Evolutionary conservation across 805 yeast genomes (phyloP).

Genomic region (Starmerella davenportii): DNA sequence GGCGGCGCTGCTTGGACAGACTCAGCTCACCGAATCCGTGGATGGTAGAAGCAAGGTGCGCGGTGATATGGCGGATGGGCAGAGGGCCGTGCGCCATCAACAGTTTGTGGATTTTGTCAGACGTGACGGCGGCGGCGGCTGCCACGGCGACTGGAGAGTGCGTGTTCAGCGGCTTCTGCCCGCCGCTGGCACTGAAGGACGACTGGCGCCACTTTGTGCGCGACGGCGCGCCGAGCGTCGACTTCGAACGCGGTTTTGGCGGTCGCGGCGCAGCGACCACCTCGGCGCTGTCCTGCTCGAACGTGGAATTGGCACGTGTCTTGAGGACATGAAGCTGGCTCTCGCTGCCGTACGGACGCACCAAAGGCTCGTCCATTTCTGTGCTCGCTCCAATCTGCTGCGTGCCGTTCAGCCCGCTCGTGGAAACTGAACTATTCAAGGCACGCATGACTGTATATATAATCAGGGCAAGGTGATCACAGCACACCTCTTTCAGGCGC

Average conservation of each 20-base stretch:
- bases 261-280: neutral
- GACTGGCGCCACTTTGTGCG: slow-evolving; percentile 12
- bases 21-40: slow-evolving; percentile 65
- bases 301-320: neutral
- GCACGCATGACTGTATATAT: no score
- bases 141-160: slow-evolving; percentile 77
- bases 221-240: slow-evolving; percentile 6
- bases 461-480: no score
- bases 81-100: slow-evolving; percentile 63
- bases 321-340: neutral
- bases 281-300: neutral
- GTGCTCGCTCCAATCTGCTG: neutral
- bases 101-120: slow-evolving; percentile 53
- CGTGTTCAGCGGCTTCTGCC: slow-evolving; percentile 28
- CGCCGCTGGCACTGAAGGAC: slow-evolving; percentile 5
- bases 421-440: no score
- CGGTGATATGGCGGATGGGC: slow-evolving; percentile 78
- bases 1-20: slow-evolving; percentile 71
- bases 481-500: no score
- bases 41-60: slow-evolving; percentile 54
- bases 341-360: neutral
- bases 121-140: slow-evolving; percentile 71
- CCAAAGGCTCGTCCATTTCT: slow-evolving; percentile 1
- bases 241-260: slow-evolving; percentile 11
- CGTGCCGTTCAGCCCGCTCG: neutral